Percentiles rank a stretch among this genome's conserved stretches.
Conservation (phyloP, 176 grass and related monocot species). For the Musa schizocarpa region DNA sequence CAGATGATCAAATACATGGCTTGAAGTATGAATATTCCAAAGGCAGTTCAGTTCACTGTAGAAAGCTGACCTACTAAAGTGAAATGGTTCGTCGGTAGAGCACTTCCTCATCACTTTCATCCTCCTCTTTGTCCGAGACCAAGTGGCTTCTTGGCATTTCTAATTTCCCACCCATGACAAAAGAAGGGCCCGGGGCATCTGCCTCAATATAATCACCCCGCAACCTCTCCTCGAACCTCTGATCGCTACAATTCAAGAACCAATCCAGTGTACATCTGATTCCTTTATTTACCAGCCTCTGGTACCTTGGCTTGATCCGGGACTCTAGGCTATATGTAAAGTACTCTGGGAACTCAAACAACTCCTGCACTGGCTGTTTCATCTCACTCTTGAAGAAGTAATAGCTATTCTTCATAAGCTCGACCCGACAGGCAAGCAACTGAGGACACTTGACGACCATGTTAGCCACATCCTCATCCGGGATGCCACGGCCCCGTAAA, state of each 20-base stretch:
- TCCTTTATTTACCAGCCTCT: conserved; percentile 46
- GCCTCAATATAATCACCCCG: conserved; percentile 74
- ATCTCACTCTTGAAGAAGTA: conserved; percentile 93
- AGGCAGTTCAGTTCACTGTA: background rate
- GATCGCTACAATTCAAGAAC: conserved; percentile 93
- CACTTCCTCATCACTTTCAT: conserved; percentile 77
- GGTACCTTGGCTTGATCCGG: conserved; percentile 82
- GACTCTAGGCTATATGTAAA: conserved; percentile 95
- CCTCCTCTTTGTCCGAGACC: conserved; percentile 52
- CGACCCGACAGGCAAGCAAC: conserved; percentile 42
- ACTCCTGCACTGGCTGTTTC: conserved; percentile 57
- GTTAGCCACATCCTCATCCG: conserved; percentile 46
- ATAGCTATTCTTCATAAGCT: conserved; percentile 84
- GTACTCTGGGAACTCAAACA: conserved; percentile 80
- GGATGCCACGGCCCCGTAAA: conserved; percentile 51
- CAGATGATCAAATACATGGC: background rate
- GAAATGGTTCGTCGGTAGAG: conserved; percentile 82
- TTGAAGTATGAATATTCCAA: background rate
- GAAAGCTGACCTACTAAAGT: conserved; percentile 49
- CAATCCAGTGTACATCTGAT: conserved; percentile 78
- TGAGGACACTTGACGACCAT: conserved; percentile 83
- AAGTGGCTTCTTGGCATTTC: conserved; percentile 65
- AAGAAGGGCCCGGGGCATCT: conserved; percentile 62
- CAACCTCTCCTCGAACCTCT: conserved; percentile 84
- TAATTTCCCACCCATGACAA: conserved; percentile 85